Evolutionary conservation across 345 rosid species (phyloP).

Genomic region (Eucalyptus shirleyi): DNA sequence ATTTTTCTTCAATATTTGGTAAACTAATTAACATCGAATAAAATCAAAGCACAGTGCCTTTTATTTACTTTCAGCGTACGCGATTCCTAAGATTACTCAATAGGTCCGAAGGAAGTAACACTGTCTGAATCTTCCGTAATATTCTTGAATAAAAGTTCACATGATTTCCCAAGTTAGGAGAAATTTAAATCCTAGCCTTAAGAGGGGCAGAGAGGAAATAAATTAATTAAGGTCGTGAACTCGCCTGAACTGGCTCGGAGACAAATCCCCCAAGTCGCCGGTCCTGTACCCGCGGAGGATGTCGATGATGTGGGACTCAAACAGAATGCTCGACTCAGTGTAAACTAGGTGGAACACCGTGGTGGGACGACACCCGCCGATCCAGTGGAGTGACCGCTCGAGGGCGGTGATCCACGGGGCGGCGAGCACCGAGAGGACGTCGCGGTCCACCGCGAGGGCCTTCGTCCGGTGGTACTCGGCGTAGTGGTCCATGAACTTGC

Average conservation of each 20-base stretch:
- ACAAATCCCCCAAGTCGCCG: conserved; percentile 80
- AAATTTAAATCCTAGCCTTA: not conserved
- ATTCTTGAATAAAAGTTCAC: not conserved
- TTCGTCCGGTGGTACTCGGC: conserved; percentile 41
- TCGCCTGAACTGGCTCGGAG: conserved; percentile 69
- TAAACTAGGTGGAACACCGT: conserved; percentile 72
- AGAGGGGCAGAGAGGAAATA: not conserved
- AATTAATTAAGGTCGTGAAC: not conserved
- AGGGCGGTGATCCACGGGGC: conserved; percentile 75
- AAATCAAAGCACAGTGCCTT: not conserved
- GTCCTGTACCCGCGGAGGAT: conserved; percentile 51
- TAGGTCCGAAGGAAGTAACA: not conserved
- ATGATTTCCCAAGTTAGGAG: not conserved
- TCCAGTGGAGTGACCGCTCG: conserved; percentile 84
- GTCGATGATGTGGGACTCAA: conserved; percentile 67
- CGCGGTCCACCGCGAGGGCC: conserved; percentile 29
- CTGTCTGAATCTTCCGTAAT: not conserved
- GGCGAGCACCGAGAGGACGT: conserved; percentile 38
- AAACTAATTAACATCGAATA: not conserved
- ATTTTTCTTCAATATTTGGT: not conserved
- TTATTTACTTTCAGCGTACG: not conserved
- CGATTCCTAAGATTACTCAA: not conserved
- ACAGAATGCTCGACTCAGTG: conserved; percentile 65
- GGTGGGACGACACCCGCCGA: conserved; percentile 76
- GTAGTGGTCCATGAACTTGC: conserved; percentile 38